Evolutionary conservation across 2,329 filamentous ascomycete species (phyloP).

Genomic region (Nothophoma quercina): DNA sequence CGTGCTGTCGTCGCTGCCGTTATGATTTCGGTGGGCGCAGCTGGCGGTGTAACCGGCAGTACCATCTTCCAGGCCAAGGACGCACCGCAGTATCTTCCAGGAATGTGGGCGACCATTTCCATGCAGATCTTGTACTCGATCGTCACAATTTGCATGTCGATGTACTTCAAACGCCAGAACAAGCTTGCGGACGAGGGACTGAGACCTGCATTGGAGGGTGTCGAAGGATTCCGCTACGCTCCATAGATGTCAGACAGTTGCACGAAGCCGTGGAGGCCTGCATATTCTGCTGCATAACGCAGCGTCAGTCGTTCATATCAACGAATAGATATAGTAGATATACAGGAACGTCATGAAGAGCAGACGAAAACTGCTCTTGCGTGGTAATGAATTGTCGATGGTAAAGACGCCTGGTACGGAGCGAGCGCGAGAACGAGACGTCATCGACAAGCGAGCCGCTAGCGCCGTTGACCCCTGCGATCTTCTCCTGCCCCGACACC

Average conservation of each 20-base stretch:
- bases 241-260: neutral
- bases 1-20: constrained; percentile 41
- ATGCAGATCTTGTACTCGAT: constrained; percentile 36
- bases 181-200: constrained; percentile 35
- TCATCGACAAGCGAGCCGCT: neutral
- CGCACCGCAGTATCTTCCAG: constrained; percentile 37
- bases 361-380: too few relatives aligned
- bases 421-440: neutral
- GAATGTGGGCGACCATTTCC: constrained; percentile 39
- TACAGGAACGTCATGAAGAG: too few relatives aligned
- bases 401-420: neutral
- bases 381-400: too few relatives aligned
- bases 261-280: too few relatives aligned
- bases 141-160: constrained; percentile 34
- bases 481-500: neutral
- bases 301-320: too few relatives aligned
- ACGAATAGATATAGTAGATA: too few relatives aligned
- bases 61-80: constrained; percentile 38
- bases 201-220: constrained; percentile 30
- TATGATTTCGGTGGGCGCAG: constrained; percentile 37
- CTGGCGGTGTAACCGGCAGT: constrained; percentile 35
- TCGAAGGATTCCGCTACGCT: constrained; percentile 38
- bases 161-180: constrained; percentile 33
- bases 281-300: too few relatives aligned
- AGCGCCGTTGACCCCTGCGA: neutral